Base-by-base conservation (phyloP, 345 rosid genomes). In the Hypericum perforatum region DNA sequence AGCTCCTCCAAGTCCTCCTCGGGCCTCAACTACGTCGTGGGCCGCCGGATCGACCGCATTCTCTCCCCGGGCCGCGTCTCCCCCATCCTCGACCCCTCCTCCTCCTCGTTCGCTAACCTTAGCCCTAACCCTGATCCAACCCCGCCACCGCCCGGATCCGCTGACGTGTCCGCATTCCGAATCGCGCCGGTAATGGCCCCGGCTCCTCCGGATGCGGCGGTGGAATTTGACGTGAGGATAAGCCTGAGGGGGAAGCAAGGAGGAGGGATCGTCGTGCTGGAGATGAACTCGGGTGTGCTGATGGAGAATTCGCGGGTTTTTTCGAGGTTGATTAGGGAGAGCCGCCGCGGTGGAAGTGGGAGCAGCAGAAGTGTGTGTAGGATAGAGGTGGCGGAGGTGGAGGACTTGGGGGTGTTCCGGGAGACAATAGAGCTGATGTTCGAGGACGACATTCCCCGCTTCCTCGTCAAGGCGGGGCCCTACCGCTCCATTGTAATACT, bases 51-150 rank as follows among this genome's bases (percentile, higher is more conserved):
- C 56, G 94, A 84, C 77, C 94, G 95, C 70, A 91, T 91, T 73
- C 76, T 87, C 63, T 91, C 96, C 0, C 98, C 95, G 6, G 96
- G 96, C 38, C 87, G 96, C 39, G 95, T 91, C 62, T 91, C 96
- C 10, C 96, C 98, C 2, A 85, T 91, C 40, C 4, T 4, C 2
- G 98, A 91, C 69, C 67, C 84, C 22, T 78, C 78, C 63, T 77
- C n/a, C n/a, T n/a, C n/a, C n/a, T n/a, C n/a, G n/a, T n/a, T n/a
- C n/a, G n/a, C 73, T 16, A 64, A 60, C 29, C 41, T 52, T 64
- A 62, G 52, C 4, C 43, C 72, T 40, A 11, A 14, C 43, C 74
- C 59, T 51, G 78, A 74, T 9, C 37, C 57, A 50, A 47, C 51
- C 60, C 57, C 15, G 72, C 58, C 16, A 22, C 57, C 22, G 53